Base-by-base conservation (phyloP, 139 green algal species). In the Trebouxia sp. region DNA sequence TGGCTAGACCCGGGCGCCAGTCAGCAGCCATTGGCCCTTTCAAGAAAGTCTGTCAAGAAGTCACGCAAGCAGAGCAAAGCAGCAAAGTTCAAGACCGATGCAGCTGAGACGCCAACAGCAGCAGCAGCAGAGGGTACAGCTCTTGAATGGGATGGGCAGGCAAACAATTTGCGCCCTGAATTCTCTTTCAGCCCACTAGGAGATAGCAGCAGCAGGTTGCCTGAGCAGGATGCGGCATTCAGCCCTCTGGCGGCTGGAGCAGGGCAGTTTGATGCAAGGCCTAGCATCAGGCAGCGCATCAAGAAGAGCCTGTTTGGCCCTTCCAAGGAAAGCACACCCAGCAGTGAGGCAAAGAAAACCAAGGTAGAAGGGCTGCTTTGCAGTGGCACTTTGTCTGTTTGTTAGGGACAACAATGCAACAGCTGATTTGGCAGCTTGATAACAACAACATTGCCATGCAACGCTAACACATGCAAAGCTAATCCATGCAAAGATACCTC, bases 161-260 rank as follows among this genome's bases (percentile, higher is more conserved):
- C 15, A 53, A 53, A 17, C 47, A 53, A 17, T 17, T 53, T 72
- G 35, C 62, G 28, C 5, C 12, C 62, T 72, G 62, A 72, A 22
- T 72, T 72, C 35, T 72, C 62, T 3, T 72, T 72, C 62, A 72
- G 62, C 24, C 62, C 62, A 30, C 28, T 72, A 6, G 62, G 62
- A 5, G 62, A 72, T 15, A 72, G 35, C 62, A 72, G 62, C 62
- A 45, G 32, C 35, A 26, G 62, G 4, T 45, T 72, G 43, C 62
- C n/a, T n/a, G n/a, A 72, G 47, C 47, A 53, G 35, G 62, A 72
- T 2, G 28, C 43, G n/a, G 32, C 62, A 5, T 72, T 72, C 62
- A 72, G 62, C 62, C 62, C 62, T 30, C 62, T 72, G 26, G 62
- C 62, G n/a, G 62, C 24, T 5, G 62, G 62, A 17, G 62, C 62